A percentile compares a stretch with the other conserved stretches of the same genome.
Evolutionary conservation across 306 rosid species (phyloP).

Genomic region (Vigna nakashimae): DNA sequence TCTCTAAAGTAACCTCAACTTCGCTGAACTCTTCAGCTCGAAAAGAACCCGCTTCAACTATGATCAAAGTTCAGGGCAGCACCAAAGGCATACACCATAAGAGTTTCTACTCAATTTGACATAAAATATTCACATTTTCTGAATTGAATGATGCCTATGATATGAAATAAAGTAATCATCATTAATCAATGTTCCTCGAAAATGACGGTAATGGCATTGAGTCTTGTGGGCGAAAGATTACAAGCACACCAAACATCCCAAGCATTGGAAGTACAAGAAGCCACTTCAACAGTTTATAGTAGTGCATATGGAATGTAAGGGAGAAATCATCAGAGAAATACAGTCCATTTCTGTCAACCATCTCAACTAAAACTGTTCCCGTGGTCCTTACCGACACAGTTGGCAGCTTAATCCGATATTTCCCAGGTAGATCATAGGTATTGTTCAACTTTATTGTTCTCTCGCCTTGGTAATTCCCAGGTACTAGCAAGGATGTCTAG

Average conservation of each 20-base stretch:
- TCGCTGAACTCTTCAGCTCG: conserved; percentile 38
- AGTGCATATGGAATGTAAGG: conserved; percentile 97
- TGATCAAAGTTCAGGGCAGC: conserved; percentile 26
- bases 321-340: conserved; percentile 94
- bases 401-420: conserved; percentile 81
- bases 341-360: conserved; percentile 95
- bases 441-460: conserved; percentile 76
- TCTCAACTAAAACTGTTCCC: conserved; percentile 92
- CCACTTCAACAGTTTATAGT: conserved; percentile 94
- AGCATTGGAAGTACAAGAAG: conserved; percentile 95
- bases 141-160: conserved; percentile 30
- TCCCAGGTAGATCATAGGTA: conserved; percentile 72
- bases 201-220: conserved; percentile 92
- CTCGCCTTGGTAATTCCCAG: conserved; percentile 98
- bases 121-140: conserved; percentile 45
- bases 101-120: conserved; percentile 29
- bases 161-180: conserved; percentile 39
- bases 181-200: conserved; percentile 80
- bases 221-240: conserved; percentile 91
- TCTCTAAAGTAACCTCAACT: conserved; percentile 38
- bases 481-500: conserved; percentile 87
- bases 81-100: conserved; percentile 30
- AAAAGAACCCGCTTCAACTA: conserved; percentile 30
- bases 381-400: conserved; percentile 86
- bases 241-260: conserved; percentile 90